Percentiles rank a stretch among this genome's conserved stretches.
These are phyloP conservation scores for Zygnema circumcarinatum DNA, from an alignment of 139 green algal genomes.

Conservation along the genomic window DNA sequence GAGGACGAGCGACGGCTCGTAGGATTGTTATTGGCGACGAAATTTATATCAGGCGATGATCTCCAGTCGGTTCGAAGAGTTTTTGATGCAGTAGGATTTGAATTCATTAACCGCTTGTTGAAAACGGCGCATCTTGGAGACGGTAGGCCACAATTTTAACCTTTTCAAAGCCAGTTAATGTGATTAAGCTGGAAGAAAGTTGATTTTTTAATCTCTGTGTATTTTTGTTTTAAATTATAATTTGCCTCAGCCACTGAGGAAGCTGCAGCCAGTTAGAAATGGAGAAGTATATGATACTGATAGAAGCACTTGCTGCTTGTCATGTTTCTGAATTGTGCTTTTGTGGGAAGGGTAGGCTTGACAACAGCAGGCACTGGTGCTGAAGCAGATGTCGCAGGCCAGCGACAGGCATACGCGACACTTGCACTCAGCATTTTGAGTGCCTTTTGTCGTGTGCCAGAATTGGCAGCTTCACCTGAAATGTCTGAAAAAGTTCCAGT, in stretches of 20 bases:
- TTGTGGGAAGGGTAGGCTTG: too few species aligned
- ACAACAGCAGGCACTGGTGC: neutral
- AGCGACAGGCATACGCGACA: slow-evolving; percentile 12
- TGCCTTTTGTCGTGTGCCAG: slow-evolving; percentile 23
- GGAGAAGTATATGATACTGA: too few species aligned
- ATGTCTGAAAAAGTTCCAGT: slow-evolving; percentile 23
- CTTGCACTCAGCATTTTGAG: slow-evolving; percentile 24
- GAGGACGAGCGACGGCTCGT: slow-evolving; percentile 39
- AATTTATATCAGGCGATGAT: slow-evolving; percentile 29
- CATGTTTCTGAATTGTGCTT: too few species aligned
- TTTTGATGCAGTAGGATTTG: slow-evolving; percentile 42
- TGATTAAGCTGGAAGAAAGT: too few species aligned
- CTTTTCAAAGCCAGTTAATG: too few species aligned
- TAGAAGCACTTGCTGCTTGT: too few species aligned
- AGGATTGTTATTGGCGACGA: slow-evolving; percentile 29
- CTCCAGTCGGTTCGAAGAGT: neutral
- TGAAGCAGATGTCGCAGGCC: neutral
- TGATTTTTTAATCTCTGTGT: too few species aligned
- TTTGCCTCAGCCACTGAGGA: too few species aligned
- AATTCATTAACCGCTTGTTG: slow-evolving; percentile 40
- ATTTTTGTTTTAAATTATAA: too few species aligned
- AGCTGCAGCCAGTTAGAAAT: too few species aligned
- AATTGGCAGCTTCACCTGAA: neutral
- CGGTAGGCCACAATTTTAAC: too few species aligned
- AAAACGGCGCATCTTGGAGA: slow-evolving; percentile 5